Evolutionary conservation across 345 rosid genomes (phyloP).

Genomic region (Excoecaria agallocha): DNA sequence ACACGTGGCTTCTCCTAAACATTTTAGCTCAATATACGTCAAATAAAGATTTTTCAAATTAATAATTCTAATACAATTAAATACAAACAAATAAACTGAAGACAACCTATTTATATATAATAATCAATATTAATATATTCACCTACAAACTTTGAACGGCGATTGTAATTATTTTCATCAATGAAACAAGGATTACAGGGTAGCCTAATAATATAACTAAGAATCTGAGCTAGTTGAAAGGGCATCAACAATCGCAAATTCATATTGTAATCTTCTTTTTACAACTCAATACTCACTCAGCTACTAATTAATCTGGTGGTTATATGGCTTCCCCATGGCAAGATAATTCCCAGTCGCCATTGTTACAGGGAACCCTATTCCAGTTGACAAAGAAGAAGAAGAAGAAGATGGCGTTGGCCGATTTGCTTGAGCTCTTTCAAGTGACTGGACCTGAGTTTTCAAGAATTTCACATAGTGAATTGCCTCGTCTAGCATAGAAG

Average conservation of each 20-base stretch:
- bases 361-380: constrained; percentile 40
- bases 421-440: constrained; percentile 41
- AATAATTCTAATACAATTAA: neutral
- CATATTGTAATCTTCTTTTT: constrained; percentile 10
- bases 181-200: constrained; percentile 14
- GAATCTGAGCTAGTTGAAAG: neutral
- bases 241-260: neutral
- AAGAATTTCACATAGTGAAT: constrained; percentile 69
- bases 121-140: constrained; percentile 2
- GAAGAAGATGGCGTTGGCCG: constrained; percentile 15
- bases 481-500: constrained; percentile 74
- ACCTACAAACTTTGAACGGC: constrained; percentile 13
- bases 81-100: neutral
- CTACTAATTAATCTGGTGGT: constrained; percentile 7
- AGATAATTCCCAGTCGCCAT: constrained; percentile 33
- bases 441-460: constrained; percentile 60
- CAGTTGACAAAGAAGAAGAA: neutral
- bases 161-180: constrained; percentile 15
- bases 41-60: neutral
- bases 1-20: constrained; percentile 6
- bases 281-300: constrained; percentile 14
- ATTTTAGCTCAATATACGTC: constrained; percentile 5
- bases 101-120: neutral
- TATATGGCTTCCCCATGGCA: constrained; percentile 23
- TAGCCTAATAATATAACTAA: neutral